A percentile compares a stretch with the other conserved stretches of the same genome.
Conservation (phyloP, 78 protist species). For the Thecamonas trahens region DNA sequence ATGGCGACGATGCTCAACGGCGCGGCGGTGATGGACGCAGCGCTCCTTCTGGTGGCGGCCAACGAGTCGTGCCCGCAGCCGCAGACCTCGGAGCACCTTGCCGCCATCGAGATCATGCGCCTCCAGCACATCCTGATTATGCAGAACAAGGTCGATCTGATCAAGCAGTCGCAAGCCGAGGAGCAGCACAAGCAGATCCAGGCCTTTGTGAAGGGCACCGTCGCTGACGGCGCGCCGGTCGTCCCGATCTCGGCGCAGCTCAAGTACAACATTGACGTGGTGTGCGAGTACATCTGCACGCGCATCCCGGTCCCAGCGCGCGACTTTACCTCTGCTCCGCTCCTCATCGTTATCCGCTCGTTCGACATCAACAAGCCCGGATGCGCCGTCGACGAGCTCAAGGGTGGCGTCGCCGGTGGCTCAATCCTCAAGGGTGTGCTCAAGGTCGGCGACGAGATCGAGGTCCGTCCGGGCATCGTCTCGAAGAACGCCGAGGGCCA, state of each 20-base stretch:
- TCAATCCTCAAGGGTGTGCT: constrained; percentile 95
- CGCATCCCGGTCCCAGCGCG: constrained; percentile 93
- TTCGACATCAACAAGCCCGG: constrained; percentile 99
- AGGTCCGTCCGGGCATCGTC: constrained; percentile 97
- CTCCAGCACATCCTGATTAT: constrained; percentile 91
- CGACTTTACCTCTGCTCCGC: constrained; percentile 86
- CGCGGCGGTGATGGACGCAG: constrained; percentile 99
- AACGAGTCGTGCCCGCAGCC: constrained; percentile 98
- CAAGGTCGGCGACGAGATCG: constrained; percentile 89
- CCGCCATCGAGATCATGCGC: constrained; percentile 99
- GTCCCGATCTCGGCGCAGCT: constrained; percentile 99
- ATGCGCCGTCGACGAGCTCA: constrained; percentile 75
- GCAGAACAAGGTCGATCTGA: constrained; percentile 99
- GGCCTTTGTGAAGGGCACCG: constrained; percentile 88
- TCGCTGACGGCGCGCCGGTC: constrained; percentile 95
- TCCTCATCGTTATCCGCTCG: constrained; percentile 97
- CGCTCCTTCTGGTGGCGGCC: constrained; percentile 96
- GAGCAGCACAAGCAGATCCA: constrained; percentile 82
- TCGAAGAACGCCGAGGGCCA: constrained; percentile 65
- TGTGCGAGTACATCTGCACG: constrained; percentile 88
- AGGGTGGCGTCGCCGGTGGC: constrained; percentile 99
- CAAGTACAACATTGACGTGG: constrained; percentile 94
- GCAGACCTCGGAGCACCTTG: constrained; percentile 98
- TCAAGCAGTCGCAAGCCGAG: constrained; percentile 77
- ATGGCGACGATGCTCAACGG: constrained; percentile 99